Evolutionary conservation across 2,329 filamentous ascomycete species (phyloP).

Genomic region (Penicillium sp.): DNA sequence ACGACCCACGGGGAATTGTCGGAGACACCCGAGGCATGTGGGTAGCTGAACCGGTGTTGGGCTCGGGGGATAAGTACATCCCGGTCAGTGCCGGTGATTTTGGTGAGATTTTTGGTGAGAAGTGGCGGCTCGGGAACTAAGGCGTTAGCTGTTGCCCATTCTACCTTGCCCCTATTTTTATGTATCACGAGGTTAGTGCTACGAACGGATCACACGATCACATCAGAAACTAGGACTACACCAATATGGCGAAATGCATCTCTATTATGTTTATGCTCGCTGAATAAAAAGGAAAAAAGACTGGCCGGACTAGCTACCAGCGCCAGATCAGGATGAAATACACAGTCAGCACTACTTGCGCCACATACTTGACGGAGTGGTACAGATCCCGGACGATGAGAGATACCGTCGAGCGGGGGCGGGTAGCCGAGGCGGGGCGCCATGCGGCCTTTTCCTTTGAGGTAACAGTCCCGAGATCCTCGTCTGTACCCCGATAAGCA

Average conservation of each 20-base stretch:
- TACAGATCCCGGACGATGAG: constrained; percentile 53
- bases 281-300: not conserved
- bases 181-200: not conserved
- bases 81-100: not conserved
- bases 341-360: constrained; percentile 53
- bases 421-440: constrained; percentile 16
- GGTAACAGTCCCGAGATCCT: constrained; percentile 10
- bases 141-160: not conserved
- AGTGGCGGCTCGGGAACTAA: not conserved
- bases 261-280: constrained; percentile 16
- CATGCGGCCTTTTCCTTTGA: constrained; percentile 26
- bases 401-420: constrained; percentile 24
- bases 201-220: not conserved
- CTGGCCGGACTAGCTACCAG: constrained; percentile 39
- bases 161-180: not conserved
- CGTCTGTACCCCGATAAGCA: constrained; percentile 19
- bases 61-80: not conserved
- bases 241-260: not conserved
- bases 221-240: not conserved
- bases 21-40: not conserved
- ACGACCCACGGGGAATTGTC: constrained; percentile 9
- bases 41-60: not conserved
- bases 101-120: not conserved
- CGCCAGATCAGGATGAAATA: constrained; percentile 60
- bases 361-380: constrained; percentile 54